Evolutionary conservation across 371 early-diverging fungal species (phyloP).

Genomic region (Neoconidiobolus thromboides): DNA sequence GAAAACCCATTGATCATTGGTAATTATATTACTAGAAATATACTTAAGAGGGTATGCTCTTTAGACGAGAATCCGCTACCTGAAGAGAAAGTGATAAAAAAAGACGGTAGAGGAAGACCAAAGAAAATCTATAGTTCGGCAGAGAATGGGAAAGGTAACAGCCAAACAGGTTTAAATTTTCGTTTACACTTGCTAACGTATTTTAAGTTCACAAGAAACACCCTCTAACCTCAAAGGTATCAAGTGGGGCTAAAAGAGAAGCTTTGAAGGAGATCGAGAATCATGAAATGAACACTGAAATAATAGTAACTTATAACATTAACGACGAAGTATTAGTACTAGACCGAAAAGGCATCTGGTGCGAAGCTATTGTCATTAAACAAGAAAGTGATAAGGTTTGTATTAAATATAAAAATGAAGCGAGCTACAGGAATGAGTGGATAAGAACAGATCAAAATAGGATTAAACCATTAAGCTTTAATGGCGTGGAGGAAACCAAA

Average conservation of each 20-base stretch:
- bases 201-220: background rate
- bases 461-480: background rate
- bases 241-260: background rate
- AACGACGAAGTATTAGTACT: background rate
- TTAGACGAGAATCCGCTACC: no score
- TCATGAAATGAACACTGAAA: background rate
- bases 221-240: background rate
- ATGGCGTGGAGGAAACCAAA: background rate
- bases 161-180: background rate
- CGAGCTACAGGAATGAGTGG: background rate
- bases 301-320: background rate
- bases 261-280: background rate
- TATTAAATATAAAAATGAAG: background rate
- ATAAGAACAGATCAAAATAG: background rate
- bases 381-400: background rate
- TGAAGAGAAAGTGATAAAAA: background rate
- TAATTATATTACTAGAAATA: constrained; percentile 3
- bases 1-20: background rate
- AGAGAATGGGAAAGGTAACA: background rate
- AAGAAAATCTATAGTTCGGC: background rate
- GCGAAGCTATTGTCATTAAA: background rate
- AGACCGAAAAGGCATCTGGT: constrained; percentile 5
- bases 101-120: background rate
- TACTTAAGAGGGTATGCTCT: background rate
- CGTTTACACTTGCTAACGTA: background rate